These are phyloP conservation scores for Phytophthora vignae DNA, from an alignment of 352 stramenopile genomes.

Conservation along the genomic window DNA sequence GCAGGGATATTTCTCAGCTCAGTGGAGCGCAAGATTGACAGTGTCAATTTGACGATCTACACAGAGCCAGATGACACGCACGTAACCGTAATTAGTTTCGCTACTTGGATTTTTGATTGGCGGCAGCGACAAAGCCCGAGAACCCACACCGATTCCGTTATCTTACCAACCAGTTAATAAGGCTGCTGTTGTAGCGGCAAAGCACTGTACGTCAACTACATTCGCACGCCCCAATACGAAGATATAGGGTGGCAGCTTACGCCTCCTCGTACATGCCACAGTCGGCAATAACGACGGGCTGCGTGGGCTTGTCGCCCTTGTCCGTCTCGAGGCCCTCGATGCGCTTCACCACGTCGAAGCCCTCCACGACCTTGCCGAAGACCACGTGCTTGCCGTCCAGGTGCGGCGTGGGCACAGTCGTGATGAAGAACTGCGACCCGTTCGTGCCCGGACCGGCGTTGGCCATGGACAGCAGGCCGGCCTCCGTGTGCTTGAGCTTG, in stretches of 20 bases:
- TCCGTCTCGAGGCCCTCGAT: constrained; percentile 93
- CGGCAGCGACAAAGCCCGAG: too few relatives aligned
- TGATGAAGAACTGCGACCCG: constrained; percentile 98
- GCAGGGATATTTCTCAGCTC: too few relatives aligned
- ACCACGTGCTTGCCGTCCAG: constrained; percentile 99
- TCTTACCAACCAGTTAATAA: too few relatives aligned
- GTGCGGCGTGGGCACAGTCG: constrained; percentile 94
- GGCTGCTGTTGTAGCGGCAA: too few relatives aligned
- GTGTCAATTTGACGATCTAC: too few relatives aligned
- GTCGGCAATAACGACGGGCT: constrained; percentile 95
- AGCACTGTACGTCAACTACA: too few relatives aligned
- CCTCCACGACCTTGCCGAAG: constrained; percentile 94
- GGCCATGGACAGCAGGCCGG: constrained; percentile 96
- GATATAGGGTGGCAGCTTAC: constrained; percentile 6
- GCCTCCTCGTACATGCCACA: constrained; percentile 90
- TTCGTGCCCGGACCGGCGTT: constrained; percentile 97
- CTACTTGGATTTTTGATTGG: too few relatives aligned
- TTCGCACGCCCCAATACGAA: too few relatives aligned
- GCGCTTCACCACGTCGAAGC: constrained; percentile 92
- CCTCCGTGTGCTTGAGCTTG: constrained; percentile 95
- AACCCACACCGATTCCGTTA: too few relatives aligned
- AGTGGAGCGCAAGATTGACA: too few relatives aligned
- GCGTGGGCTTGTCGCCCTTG: constrained; percentile 91
- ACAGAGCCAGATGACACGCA: too few relatives aligned
- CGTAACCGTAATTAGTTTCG: too few relatives aligned